Evolutionary conservation across 2,329 filamentous ascomycete genomes (phyloP), one percentile per base, ranked within the genome.

Genomic region (Aspergillus calidoustus): DNA sequence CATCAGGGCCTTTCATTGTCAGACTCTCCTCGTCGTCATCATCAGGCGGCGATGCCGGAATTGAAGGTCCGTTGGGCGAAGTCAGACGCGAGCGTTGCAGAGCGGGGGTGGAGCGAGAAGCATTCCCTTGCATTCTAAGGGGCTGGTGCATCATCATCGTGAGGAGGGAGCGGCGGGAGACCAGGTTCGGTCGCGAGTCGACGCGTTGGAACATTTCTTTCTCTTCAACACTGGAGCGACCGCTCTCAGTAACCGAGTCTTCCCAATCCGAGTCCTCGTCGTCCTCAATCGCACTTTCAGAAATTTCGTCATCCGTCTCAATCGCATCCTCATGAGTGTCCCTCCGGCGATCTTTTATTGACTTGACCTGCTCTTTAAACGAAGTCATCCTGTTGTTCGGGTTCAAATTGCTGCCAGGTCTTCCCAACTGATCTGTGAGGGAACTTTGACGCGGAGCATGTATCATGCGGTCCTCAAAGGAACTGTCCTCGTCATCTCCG

Each of bases 141-240:
- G 89, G 89, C 73, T 96, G 89, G 69, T 91, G 90, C 74, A 99
- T 88, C 84, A 94, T 90, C 56, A 94, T 88, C 0, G 93, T 97
- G 67, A 99, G 89, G 46, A 98, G 86, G 2, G 94, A 98, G 54
- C 91, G 89, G 53, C 91, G 88, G 1, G 94, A 96, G 2, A 91
- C 89, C 28, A 98, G 83, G 72, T 97, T 92, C 7, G 89, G 87
- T 75, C 89, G 89, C 46, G 93, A 97, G 76, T 97, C 92, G 53
- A 98, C 93, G 8, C 95, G 90, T 76, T 93, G 89, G 84, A 99
- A 99, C 70, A 92, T 83, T 22, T 87, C 85, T 71, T 87, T 89
- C 63, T 95, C 90, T 64, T 95, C 91, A 55, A 93, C 84, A 74
- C 91, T 96, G 1, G 91, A 91, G 68, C 91, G 90, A 60, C 89